Base-by-base conservation (phyloP, 1,284 basidiomycete species). In the Phlebopus sp. region DNA sequence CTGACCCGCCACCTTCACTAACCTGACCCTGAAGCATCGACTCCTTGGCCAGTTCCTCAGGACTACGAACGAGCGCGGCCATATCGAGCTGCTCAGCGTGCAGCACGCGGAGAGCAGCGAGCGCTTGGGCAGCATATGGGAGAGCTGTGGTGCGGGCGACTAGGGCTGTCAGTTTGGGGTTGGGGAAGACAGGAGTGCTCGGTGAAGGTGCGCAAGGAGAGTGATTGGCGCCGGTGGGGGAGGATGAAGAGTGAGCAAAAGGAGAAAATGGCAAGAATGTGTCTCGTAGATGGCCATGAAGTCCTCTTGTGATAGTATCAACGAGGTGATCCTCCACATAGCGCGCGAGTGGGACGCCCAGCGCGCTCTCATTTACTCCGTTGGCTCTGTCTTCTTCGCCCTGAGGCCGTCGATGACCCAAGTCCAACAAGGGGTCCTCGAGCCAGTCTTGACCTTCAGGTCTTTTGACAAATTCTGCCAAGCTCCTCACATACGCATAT, bases 401-500 rank as follows among this genome's bases (percentile, higher is more conserved):
- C 38, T 5, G 5, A 32, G 38, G 8, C 27, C 8, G 27, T 8
- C 27, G 27, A 29, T 8, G 4, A 2, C 10, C 27, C 23, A 35
- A n/a, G 18, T 14, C 19, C 41, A 38, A 17, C 10, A 18, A 15
- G 9, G 15, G 35, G 10, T 37, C 18, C 11, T 23, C 48, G 1
- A 21, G 10, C 0, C 1, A 42, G 3, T 39, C 25, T 1, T 17
- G 34, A 3, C 11, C 27, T 8, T 37, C 34, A 10, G 55, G 51
- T 13, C 58, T 58, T 0, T 52, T 44, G 11, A 84, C 71, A 55
- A 90, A 90, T 62, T 86, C 81, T 19, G 85, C 85, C 41, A 90
- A 57, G 59, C 87, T 90, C 50, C 82, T 71, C 41, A 84, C 74
- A 61, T 89, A 89, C 5, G 86, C 86, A 21, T 81, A 67, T 1